A percentile compares a stretch with the other conserved stretches of the same genome.
These are phyloP conservation scores for Orbilia brochopaga DNA, from an alignment of 2,329 filamentous ascomycete genomes.

Conservation along the genomic window DNA sequence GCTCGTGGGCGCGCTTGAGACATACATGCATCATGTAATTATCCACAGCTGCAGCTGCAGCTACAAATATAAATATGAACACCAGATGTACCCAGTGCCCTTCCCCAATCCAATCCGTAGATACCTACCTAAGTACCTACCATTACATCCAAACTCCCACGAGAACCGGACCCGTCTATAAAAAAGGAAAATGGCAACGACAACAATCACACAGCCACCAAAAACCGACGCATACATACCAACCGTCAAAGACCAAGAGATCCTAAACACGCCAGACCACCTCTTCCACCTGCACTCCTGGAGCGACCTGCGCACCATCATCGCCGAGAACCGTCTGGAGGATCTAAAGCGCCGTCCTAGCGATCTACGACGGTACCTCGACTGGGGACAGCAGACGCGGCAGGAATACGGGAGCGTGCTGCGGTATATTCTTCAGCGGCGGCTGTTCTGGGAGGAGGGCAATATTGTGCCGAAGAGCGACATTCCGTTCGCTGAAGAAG, in stretches of 20 bases:
- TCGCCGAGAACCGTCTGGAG: slow-evolving; percentile 66
- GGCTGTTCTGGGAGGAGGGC: slow-evolving; percentile 69
- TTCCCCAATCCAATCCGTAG: too few relatives aligned
- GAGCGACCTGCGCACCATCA: slow-evolving; percentile 70
- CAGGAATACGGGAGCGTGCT: slow-evolving; percentile 76
- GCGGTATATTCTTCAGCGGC: slow-evolving; percentile 73
- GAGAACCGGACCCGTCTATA: too few relatives aligned
- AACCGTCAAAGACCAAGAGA: slow-evolving; percentile 53
- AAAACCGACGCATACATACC: slow-evolving; percentile 53
- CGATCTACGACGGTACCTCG: slow-evolving; percentile 77
- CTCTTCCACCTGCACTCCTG: slow-evolving; percentile 71
- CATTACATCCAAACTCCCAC: too few relatives aligned
- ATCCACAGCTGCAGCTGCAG: too few relatives aligned
- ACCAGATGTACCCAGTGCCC: too few relatives aligned
- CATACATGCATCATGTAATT: too few relatives aligned
- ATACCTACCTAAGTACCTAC: too few relatives aligned
- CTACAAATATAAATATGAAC: too few relatives aligned
- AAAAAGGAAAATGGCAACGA: slow-evolving; percentile 1
- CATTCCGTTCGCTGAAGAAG: slow-evolving; percentile 60
- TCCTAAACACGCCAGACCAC: slow-evolving; percentile 62
- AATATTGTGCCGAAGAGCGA: slow-evolving; percentile 58
- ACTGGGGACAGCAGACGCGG: slow-evolving; percentile 70
- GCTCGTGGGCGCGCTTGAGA: too few relatives aligned
- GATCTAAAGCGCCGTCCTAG: slow-evolving; percentile 77
- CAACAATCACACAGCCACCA: slow-evolving; percentile 10